These are phyloP conservation scores for Kodamaea sp. DNA, from an alignment of 1,139 yeast species.

Conservation along the genomic window DNA sequence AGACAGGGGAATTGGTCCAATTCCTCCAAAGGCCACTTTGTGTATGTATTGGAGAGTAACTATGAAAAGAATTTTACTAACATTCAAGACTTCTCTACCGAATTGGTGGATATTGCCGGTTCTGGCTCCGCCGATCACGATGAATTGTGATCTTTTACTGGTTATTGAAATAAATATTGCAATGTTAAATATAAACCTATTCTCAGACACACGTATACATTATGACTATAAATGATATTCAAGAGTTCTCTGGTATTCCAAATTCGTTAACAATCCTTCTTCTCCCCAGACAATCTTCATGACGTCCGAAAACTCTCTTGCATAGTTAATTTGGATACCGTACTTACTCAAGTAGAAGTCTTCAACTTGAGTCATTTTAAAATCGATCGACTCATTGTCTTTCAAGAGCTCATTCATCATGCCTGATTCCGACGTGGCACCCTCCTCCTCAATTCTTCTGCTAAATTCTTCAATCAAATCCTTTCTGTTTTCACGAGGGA, in stretches of 20 bases:
- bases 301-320: conserved; percentile 79
- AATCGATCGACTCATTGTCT: conserved; percentile 35
- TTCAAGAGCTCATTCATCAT: conserved; percentile 36
- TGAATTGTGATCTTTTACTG: conserved; percentile 14
- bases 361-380: conserved; percentile 45
- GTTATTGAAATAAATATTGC: too few species aligned
- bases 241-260: conserved; percentile 31
- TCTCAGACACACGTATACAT: too few species aligned
- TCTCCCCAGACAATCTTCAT: conserved; percentile 67
- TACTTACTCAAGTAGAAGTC: conserved; percentile 48
- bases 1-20: conserved; percentile 70
- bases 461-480: conserved; percentile 66
- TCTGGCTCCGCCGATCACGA: conserved; percentile 11
- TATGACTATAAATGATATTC: conserved; percentile 46
- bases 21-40: conserved; percentile 74
- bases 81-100: conserved; percentile 49
- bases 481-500: conserved; percentile 69
- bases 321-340: conserved; percentile 62
- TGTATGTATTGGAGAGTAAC: conserved; percentile 21
- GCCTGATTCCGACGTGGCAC: conserved; percentile 14
- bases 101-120: conserved; percentile 53
- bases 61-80: conserved; percentile 15
- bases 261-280: conserved; percentile 30
- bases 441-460: conserved; percentile 36
- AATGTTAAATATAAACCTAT: too few species aligned